phyloP scores from a whole-genome alignment of 1,139 yeast genomes.

The Suhomyces taliae region DNA sequence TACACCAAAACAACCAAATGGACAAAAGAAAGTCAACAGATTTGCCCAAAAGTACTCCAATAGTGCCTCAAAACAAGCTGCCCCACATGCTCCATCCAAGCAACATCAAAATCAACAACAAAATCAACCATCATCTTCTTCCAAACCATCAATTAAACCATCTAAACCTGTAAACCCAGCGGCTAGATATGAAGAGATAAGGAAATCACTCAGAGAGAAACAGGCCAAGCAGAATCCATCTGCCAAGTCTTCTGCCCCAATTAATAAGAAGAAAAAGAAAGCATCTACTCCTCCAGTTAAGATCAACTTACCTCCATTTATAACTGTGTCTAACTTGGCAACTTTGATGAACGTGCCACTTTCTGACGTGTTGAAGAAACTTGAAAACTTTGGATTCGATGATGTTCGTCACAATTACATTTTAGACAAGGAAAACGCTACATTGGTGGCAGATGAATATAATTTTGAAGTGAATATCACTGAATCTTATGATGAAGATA shows the following conservation, averaged over 20 bases:
- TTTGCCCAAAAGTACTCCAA: slow-evolving; percentile 28
- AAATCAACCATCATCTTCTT: not conserved
- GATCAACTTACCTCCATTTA: slow-evolving; percentile 67
- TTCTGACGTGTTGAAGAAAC: slow-evolving; percentile 54
- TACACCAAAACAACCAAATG: not conserved
- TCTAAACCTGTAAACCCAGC: slow-evolving; percentile 11
- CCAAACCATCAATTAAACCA: slow-evolving; percentile 1
- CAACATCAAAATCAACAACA: too few relatives aligned
- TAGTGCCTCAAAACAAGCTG: slow-evolving; percentile 1
- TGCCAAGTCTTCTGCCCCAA: not conserved
- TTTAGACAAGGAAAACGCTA: slow-evolving; percentile 81
- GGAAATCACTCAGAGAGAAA: slow-evolving; percentile 16
- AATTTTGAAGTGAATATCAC: slow-evolving; percentile 68
- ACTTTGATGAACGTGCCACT: slow-evolving; percentile 67
- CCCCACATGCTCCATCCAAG: too few relatives aligned
- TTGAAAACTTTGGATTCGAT: slow-evolving; percentile 73
- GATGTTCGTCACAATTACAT: slow-evolving; percentile 75
- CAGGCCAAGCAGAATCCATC: slow-evolving; percentile 11
- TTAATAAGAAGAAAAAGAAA: slow-evolving; percentile 16
- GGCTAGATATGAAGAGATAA: slow-evolving; percentile 19
- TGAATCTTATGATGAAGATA: slow-evolving; percentile 62
- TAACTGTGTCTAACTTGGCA: slow-evolving; percentile 75
- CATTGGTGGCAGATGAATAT: slow-evolving; percentile 83
- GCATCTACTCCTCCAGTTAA: slow-evolving; percentile 22
- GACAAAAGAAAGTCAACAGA: slow-evolving; percentile 19